Percentiles rank a stretch among this genome's conserved stretches.
These are phyloP conservation scores for Myriosclerotinia curreyana DNA, from an alignment of 2,329 filamentous ascomycete species.

Conservation along the genomic window DNA sequence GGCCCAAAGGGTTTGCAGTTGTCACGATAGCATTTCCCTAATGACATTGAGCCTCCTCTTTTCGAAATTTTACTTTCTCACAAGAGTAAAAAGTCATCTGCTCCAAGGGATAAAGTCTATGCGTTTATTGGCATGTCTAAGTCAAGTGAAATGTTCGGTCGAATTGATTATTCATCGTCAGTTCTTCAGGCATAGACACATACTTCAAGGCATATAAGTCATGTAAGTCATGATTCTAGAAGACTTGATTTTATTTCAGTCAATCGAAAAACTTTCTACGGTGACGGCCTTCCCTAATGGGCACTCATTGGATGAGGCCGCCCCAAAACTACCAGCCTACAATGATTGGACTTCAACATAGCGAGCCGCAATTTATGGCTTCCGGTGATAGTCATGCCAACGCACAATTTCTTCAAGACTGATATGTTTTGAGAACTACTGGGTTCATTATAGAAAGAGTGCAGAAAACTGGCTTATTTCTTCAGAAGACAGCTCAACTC, in stretches of 20 bases:
- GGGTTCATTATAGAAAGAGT: constrained; percentile 32
- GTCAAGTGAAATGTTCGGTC: constrained; percentile 27
- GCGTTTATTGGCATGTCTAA: constrained; percentile 35
- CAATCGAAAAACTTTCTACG: constrained; percentile 27
- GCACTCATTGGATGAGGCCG: constrained; percentile 34
- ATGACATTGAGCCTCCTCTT: constrained; percentile 26
- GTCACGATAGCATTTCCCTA: constrained; percentile 28
- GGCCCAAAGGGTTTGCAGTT: constrained; percentile 32
- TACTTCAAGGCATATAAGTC: constrained; percentile 33
- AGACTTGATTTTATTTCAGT: constrained; percentile 35
- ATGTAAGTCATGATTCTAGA: constrained; percentile 28
- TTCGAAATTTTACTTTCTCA: constrained; percentile 34
- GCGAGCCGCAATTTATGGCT: constrained; percentile 28
- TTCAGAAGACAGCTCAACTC: constrained; percentile 26
- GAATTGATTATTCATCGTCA: constrained; percentile 31
- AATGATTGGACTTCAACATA: constrained; percentile 32
- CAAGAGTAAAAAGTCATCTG: constrained; percentile 36
- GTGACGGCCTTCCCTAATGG: constrained; percentile 31
- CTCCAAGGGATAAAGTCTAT: constrained; percentile 37
- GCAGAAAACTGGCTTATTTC: constrained; percentile 22
- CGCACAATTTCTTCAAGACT: constrained; percentile 25
- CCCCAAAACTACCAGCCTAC: constrained; percentile 18
- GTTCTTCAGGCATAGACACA: constrained; percentile 30
- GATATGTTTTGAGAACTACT: constrained; percentile 26
- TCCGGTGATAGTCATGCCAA: constrained; percentile 27